These are phyloP conservation scores for Albizia julibrissin DNA, from an alignment of 306 rosid genomes.

Conservation along the genomic window DNA sequence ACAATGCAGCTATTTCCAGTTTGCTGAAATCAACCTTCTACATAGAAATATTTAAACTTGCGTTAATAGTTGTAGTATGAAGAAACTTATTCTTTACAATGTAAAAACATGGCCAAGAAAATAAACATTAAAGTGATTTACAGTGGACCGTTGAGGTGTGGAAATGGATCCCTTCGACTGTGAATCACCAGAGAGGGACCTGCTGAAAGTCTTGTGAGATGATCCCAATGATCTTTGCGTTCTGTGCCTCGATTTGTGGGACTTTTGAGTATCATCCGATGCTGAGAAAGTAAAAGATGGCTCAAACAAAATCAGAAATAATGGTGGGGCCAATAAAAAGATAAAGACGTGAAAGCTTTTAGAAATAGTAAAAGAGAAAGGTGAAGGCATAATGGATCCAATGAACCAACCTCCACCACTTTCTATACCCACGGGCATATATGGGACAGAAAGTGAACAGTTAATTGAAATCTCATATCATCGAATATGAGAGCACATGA, in stretches of 20 bases:
- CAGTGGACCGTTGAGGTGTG: conserved; percentile 72
- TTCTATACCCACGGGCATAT: conserved; percentile 27
- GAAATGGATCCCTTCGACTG: conserved; percentile 82
- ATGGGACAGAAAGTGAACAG: conserved; percentile 25
- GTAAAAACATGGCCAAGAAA: not conserved
- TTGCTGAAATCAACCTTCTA: conserved; percentile 91
- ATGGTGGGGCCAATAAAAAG: conserved; percentile 45
- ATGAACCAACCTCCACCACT: conserved; percentile 52
- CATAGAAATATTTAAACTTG: conserved; percentile 3
- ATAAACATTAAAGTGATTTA: conserved; percentile 34
- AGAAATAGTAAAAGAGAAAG: conserved; percentile 55
- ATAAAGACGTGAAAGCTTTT: conserved; percentile 44
- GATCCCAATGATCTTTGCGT: conserved; percentile 74
- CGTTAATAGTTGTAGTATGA: not conserved
- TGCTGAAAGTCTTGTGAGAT: conserved; percentile 76
- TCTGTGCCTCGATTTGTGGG: conserved; percentile 80
- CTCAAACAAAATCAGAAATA: conserved; percentile 43
- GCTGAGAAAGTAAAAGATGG: conserved; percentile 51
- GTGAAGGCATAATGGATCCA: conserved; percentile 63
- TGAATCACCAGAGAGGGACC: conserved; percentile 82
- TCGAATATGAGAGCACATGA: not conserved
- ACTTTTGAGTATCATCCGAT: conserved; percentile 84
- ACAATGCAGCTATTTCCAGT: conserved; percentile 82
- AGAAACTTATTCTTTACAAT: not conserved
- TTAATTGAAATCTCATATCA: conserved; percentile 5